Base-by-base conservation (phyloP, 108 stramenopile species). In the Nitzschia putrida region DNA sequence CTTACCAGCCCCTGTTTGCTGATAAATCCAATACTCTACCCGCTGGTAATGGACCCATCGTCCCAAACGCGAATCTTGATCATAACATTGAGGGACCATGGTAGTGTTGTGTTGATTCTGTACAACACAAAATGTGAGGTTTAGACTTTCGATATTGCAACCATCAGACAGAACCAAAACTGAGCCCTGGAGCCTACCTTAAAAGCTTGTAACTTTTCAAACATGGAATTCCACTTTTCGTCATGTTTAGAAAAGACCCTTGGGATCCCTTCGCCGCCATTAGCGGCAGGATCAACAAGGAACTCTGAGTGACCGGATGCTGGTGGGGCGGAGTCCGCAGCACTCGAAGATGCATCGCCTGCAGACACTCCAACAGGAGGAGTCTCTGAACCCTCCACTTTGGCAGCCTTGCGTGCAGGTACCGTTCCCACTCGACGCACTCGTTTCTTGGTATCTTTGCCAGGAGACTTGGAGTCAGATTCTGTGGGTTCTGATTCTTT, bases 11-110 rank as follows among this genome's bases (percentile, higher is more conserved):
- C 67, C 65, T 66, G 41, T 68, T 18, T 72, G 54, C 25, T 73
- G 73, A 50, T 65, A 80, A 23, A 76, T 61, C 74, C 80, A 76
- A 54, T 75, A 76, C 22, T 76, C 74, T 3, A 76, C 80, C 14
- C 80, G 66, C 57, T 82, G 80, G 39, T 77, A 76, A 50, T 82
- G 77, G 4, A 82, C 80, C 80, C 80, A 82, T 12, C 80, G 72
- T 12, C 80, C 80, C 8, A 82, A 61, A 8, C 73, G 57, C 13
- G 61, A n/a, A 55, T 82, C 67, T 8, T 69, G 29, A 25, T 47
- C 24, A 47, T 78, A 82, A 23, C 66, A 69, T 66, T 78, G 80
- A 10, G 80, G 76, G 7, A 82, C 80, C 43, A 74, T 53, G 12
- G 76, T 78, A 44, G 71, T 24, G 34, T 45, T 45, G 50, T 76